These are phyloP conservation scores for Fusarium circinatum DNA, from an alignment of 2,329 filamentous ascomycete species.

Conservation along the genomic window DNA sequence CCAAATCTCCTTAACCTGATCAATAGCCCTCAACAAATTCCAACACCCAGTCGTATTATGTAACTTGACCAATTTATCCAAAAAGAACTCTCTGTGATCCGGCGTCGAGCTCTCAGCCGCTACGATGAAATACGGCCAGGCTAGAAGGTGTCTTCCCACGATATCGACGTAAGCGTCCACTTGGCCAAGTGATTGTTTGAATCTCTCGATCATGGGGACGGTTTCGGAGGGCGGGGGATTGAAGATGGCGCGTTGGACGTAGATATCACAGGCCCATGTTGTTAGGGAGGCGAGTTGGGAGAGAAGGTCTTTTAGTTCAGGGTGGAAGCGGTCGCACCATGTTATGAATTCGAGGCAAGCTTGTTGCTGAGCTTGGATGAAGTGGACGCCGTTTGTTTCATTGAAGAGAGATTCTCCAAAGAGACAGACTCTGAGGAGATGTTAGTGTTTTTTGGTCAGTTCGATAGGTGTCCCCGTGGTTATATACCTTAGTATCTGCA, in stretches of 20 bases:
- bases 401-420: constrained; percentile 38
- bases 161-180: constrained; percentile 36
- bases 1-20: constrained; percentile 39
- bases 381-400: constrained; percentile 33
- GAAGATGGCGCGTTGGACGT: constrained; percentile 33
- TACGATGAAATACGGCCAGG: constrained; percentile 38
- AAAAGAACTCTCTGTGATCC: constrained; percentile 35
- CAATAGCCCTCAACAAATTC: constrained; percentile 38
- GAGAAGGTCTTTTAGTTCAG: constrained; percentile 29
- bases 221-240: constrained; percentile 31
- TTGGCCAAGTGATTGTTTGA: constrained; percentile 27
- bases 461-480: no score
- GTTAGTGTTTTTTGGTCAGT: no score
- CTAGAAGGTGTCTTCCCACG: constrained; percentile 29
- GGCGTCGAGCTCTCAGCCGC: constrained; percentile 36
- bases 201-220: constrained; percentile 22
- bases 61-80: constrained; percentile 29
- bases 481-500: constrained; percentile 33
- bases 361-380: constrained; percentile 33
- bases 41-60: constrained; percentile 32
- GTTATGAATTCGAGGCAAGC: constrained; percentile 38
- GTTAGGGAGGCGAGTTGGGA: constrained; percentile 28
- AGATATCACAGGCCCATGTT: constrained; percentile 36
- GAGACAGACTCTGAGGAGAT: constrained; percentile 16
- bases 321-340: constrained; percentile 36